Conservation (phyloP, 2,329 filamentous ascomycete species). For the Westerdykella sp. region DNA sequence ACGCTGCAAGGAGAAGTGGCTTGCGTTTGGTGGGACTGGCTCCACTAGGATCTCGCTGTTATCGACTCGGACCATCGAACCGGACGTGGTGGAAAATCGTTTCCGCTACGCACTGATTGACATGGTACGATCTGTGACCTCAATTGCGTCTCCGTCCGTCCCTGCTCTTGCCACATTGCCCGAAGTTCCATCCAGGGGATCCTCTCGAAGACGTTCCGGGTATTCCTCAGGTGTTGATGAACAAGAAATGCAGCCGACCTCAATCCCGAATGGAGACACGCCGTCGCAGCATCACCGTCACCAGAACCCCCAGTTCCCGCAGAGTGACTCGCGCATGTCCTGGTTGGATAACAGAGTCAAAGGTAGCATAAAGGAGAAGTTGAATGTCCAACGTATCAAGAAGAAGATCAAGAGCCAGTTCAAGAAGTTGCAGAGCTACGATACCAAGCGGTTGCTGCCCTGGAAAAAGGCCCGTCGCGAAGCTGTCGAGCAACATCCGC, state of each 20-base stretch:
- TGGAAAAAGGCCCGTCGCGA: not conserved
- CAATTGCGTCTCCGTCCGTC: constrained; percentile 11
- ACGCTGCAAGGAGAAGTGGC: constrained; percentile 18
- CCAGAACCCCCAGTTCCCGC: not conserved
- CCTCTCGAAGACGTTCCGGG: constrained; percentile 9
- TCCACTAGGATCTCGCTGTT: constrained; percentile 21
- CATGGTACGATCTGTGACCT: constrained; percentile 16
- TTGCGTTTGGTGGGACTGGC: constrained; percentile 20
- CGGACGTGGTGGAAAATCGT: constrained; percentile 11
- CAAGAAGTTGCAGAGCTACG: too few relatives aligned
- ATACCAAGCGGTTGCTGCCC: too few relatives aligned
- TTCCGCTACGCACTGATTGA: constrained; percentile 14
- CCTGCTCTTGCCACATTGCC: constrained; percentile 13
- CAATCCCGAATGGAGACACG: not conserved
- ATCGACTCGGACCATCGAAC: constrained; percentile 15
- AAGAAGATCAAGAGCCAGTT: not conserved
- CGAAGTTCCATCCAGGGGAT: constrained; percentile 7
- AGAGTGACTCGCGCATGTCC: not conserved
- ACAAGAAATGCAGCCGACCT: not conserved
- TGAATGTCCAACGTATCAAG: not conserved
- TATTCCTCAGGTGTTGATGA: not conserved
- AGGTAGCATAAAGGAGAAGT: not conserved
- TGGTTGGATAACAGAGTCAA: not conserved
- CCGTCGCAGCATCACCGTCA: not conserved
- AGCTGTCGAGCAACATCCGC: not conserved